A percentile compares a stretch with the other conserved stretches of the same genome.
These are phyloP conservation scores for Cicer pinnatifidum DNA, from an alignment of 306 rosid genomes.

Conservation along the genomic window DNA sequence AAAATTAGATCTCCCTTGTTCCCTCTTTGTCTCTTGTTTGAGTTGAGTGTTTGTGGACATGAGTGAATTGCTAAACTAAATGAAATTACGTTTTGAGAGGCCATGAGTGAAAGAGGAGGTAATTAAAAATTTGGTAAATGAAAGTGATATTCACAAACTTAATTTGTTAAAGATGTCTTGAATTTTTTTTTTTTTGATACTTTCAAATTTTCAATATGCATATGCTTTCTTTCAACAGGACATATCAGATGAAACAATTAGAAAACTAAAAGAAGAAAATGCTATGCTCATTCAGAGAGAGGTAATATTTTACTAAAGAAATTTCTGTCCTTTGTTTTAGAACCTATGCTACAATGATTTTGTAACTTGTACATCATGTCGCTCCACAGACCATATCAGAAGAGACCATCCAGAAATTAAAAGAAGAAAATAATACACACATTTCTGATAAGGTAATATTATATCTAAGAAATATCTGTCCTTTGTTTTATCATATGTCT, in stretches of 20 bases:
- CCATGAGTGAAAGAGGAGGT: slow-evolving; percentile 42
- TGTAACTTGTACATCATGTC: slow-evolving; percentile 20
- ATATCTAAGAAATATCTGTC: slow-evolving; percentile 33
- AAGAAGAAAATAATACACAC: slow-evolving; percentile 50
- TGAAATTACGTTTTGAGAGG: slow-evolving; percentile 45
- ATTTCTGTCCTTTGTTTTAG: slow-evolving; percentile 16
- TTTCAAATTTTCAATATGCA: neutral
- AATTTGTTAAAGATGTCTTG: slow-evolving; percentile 45
- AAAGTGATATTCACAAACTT: slow-evolving; percentile 48
- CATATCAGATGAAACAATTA: slow-evolving; percentile 45
- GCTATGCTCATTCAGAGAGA: slow-evolving; percentile 47
- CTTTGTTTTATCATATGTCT: slow-evolving; percentile 29
- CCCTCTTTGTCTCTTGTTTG: slow-evolving; percentile 3
- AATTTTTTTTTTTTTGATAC: slow-evolving; percentile 9
- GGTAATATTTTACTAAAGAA: slow-evolving; percentile 47
- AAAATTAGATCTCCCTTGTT: neutral
- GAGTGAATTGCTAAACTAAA: slow-evolving; percentile 30
- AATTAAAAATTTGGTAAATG: slow-evolving; percentile 44
- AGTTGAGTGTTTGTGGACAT: slow-evolving; percentile 28
- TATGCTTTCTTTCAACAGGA: slow-evolving; percentile 29
- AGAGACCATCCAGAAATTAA: slow-evolving; percentile 51
- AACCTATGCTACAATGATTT: neutral
- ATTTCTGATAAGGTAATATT: slow-evolving; percentile 54
- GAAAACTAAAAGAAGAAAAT: slow-evolving; percentile 51
- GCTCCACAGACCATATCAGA: slow-evolving; percentile 54